Conservation (phyloP, 1,284 basidiomycete genomes). For the Chalciporus sp. region DNA sequence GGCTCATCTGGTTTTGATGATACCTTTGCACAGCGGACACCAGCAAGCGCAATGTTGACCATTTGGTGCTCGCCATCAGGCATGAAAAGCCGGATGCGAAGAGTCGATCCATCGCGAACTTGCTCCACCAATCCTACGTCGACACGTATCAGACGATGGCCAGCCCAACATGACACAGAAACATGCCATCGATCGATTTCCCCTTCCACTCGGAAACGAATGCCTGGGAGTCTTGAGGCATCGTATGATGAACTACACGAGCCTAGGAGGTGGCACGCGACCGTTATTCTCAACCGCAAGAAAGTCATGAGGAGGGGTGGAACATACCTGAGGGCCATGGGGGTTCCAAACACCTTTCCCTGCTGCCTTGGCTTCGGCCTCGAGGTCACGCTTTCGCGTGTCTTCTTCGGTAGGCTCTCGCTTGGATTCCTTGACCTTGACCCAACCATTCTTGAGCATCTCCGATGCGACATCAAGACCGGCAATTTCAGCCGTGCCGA, state of each 20-base stretch:
- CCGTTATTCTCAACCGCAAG: conserved; percentile 4
- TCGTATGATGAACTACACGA: conserved; percentile 77
- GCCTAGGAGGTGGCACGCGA: conserved; percentile 48
- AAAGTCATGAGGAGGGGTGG: conserved; percentile 16
- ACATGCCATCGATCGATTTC: conserved; percentile 80
- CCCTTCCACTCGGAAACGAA: conserved; percentile 94
- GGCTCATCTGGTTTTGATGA: conserved; percentile 74
- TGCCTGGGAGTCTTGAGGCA: conserved; percentile 87
- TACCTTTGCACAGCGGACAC: conserved; percentile 79
- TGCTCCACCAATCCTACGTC: conserved; percentile 85
- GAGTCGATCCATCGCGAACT: conserved; percentile 90
- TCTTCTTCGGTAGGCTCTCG: conserved; percentile 81
- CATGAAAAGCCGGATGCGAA: conserved; percentile 87
- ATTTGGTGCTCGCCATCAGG: conserved; percentile 89
- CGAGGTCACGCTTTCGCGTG: conserved; percentile 69
- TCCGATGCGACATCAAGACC: conserved; percentile 78
- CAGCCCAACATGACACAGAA: not conserved
- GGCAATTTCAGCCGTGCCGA: conserved; percentile 72
- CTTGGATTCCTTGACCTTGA: conserved; percentile 86
- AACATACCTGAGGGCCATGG: conserved; percentile 70
- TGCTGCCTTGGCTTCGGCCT: conserved; percentile 77
- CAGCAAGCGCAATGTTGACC: conserved; percentile 83
- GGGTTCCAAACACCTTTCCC: conserved; percentile 88
- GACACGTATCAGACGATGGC: conserved; percentile 4
- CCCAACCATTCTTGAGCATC: conserved; percentile 87